Percentiles rank a stretch among this genome's conserved stretches.
Conservation (phyloP, 2,329 filamentous ascomycete species). For the Colletotrichum sp. region DNA sequence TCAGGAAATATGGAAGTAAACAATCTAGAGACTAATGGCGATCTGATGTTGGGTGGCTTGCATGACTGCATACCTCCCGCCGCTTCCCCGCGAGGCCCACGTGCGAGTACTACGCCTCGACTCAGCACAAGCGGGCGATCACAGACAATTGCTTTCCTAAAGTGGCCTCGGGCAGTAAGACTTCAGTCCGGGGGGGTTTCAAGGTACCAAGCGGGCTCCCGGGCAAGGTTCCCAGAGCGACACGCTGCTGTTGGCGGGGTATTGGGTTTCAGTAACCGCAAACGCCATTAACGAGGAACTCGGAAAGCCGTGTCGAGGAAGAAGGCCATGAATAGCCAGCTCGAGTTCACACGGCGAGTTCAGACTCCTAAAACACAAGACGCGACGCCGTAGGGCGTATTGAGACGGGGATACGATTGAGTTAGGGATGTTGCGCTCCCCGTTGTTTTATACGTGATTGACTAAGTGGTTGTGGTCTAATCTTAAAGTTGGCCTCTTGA, state of each 20-base stretch:
- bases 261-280: not conserved
- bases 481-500: not conserved
- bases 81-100: not conserved
- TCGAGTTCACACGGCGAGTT: not conserved
- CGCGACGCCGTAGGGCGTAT: not conserved
- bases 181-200: not conserved
- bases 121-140: not conserved
- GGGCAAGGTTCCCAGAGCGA: not conserved
- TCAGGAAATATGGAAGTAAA: not conserved
- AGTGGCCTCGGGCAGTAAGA: not conserved
- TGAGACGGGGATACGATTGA: not conserved
- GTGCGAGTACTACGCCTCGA: not conserved
- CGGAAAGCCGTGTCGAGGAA: not conserved
- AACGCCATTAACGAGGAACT: not conserved
- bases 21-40: not conserved
- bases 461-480: not conserved
- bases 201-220: not conserved
- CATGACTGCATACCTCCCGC: not conserved
- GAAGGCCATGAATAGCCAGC: not conserved
- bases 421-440: not conserved
- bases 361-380: not conserved
- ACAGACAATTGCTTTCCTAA: not conserved
- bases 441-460: not conserved
- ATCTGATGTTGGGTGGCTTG: not conserved
- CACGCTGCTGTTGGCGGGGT: not conserved